Evolutionary conservation across 2,329 filamentous ascomycete genomes (phyloP).

Genomic region (Sporothrix pallida): DNA sequence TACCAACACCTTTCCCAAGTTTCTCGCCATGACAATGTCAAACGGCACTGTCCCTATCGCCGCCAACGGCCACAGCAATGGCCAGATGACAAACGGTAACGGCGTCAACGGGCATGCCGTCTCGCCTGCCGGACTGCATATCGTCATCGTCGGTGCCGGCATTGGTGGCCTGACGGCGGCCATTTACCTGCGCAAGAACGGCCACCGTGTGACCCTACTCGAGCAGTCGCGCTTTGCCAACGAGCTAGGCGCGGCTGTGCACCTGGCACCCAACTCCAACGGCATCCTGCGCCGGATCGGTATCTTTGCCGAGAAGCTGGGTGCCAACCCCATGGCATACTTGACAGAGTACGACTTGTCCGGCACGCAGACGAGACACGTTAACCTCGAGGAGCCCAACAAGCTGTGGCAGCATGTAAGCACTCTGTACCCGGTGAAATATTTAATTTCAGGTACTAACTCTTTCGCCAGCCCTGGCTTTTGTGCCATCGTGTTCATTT

Average conservation of each 20-base stretch:
- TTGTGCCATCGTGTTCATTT: constrained; percentile 60
- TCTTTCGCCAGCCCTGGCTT: constrained; percentile 48
- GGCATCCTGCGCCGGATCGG: constrained; percentile 56
- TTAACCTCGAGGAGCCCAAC: constrained; percentile 47
- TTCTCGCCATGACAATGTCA: neutral
- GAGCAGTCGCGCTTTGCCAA: constrained; percentile 63
- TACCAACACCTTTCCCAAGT: neutral
- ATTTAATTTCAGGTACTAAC: neutral
- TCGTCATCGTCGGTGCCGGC: constrained; percentile 44
- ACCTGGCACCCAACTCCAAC: constrained; percentile 64
- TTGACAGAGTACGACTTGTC: constrained; percentile 37
- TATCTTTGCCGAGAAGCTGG: constrained; percentile 48
- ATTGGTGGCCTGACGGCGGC: constrained; percentile 61
- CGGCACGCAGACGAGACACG: constrained; percentile 36
- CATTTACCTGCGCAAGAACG: constrained; percentile 58
- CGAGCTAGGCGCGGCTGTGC: constrained; percentile 61
- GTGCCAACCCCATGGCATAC: constrained; percentile 43
- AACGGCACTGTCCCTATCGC: neutral
- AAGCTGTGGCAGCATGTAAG: constrained; percentile 53
- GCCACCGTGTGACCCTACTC: constrained; percentile 53
- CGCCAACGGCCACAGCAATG: neutral
- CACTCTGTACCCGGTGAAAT: no score
- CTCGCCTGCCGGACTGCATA: neutral
- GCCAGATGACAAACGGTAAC: constrained; percentile 1
- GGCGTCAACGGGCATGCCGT: neutral